phyloP scores from a whole-genome alignment of 805 yeast genomes.

The Cyberlindnera sargentensis region DNA sequence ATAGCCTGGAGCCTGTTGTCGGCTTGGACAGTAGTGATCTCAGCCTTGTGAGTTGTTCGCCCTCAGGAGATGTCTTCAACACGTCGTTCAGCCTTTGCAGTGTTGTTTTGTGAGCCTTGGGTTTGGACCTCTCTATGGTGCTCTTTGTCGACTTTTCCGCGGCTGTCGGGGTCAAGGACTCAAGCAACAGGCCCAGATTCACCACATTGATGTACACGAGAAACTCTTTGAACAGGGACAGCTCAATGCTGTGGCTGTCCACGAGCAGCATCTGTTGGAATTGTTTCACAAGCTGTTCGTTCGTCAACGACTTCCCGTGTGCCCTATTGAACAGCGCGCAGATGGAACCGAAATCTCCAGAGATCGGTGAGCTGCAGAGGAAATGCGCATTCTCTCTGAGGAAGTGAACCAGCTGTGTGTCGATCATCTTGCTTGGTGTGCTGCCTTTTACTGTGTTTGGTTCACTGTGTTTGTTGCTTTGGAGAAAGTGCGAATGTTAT shows the following conservation, averaged over 20 bases:
- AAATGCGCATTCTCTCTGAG: constrained; percentile 6
- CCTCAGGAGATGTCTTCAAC: constrained; percentile 1
- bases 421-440: background rate
- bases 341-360: constrained; percentile 10
- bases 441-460: background rate
- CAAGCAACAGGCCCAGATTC: constrained; percentile 8
- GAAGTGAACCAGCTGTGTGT: constrained; percentile 8
- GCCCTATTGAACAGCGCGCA: constrained; percentile 8
- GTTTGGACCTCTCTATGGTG: no score
- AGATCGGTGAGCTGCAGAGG: constrained; percentile 10
- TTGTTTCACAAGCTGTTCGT: background rate
- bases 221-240: constrained; percentile 1
- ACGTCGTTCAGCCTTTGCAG: background rate
- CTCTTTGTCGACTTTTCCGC: background rate
- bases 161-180: background rate
- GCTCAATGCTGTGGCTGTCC: constrained; percentile 8
- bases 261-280: constrained; percentile 5
- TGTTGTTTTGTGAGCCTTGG: no score
- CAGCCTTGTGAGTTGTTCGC: constrained; percentile 9
- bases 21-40: constrained; percentile 22
- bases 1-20: constrained; percentile 34
- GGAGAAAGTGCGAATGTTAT: no score
- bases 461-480: background rate
- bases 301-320: no score
- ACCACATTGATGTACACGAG: constrained; percentile 16